phyloP scores from a whole-genome alignment of 345 rosid species.

The Boechera stricta region DNA sequence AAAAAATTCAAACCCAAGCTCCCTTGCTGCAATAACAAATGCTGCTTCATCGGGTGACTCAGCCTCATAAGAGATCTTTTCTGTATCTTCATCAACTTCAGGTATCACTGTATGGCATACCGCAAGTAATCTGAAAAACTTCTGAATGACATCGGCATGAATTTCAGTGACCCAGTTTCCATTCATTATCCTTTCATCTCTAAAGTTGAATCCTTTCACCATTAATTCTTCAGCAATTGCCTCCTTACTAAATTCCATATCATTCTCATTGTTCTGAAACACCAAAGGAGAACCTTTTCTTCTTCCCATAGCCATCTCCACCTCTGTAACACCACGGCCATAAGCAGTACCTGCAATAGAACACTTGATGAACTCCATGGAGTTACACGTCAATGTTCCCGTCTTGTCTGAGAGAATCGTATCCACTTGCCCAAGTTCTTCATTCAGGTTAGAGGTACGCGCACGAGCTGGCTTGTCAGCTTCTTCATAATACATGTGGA shows the following conservation, averaged over 20 bases:
- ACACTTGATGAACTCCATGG: constrained; percentile 98
- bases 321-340: constrained; percentile 87
- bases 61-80: constrained; percentile 81
- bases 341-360: constrained; percentile 86
- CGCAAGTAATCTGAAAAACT: constrained; percentile 74
- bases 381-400: constrained; percentile 91
- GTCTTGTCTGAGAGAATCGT: constrained; percentile 95
- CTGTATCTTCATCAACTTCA: constrained; percentile 76
- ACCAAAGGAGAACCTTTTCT: constrained; percentile 55
- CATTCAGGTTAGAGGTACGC: constrained; percentile 86
- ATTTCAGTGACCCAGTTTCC: constrained; percentile 81
- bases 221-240: constrained; percentile 37
- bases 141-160: constrained; percentile 64
- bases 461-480: constrained; percentile 87
- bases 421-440: constrained; percentile 92
- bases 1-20: constrained; percentile 84
- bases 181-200: constrained; percentile 79
- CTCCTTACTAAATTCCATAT: constrained; percentile 37
- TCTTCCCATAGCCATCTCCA: constrained; percentile 72
- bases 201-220: constrained; percentile 85
- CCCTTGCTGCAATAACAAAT: constrained; percentile 95
- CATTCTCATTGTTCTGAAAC: constrained; percentile 36
- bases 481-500: constrained; percentile 81
- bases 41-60: constrained; percentile 98
- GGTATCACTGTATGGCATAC: constrained; percentile 94